Evolutionary conservation across 139 green algal genomes (phyloP).

Genomic region (Tetraselmis striata): DNA sequence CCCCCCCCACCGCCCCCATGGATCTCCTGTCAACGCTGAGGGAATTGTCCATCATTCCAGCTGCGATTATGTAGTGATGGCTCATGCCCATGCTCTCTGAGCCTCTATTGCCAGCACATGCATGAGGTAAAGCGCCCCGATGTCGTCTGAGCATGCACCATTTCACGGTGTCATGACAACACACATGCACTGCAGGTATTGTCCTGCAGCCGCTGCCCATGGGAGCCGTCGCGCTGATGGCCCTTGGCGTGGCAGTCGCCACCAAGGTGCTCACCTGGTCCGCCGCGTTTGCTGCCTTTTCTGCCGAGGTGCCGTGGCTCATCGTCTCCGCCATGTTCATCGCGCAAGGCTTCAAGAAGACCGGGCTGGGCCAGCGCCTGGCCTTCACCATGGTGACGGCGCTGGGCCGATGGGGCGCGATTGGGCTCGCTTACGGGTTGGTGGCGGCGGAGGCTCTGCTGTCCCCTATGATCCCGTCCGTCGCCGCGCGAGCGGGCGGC

Average conservation of each 20-base stretch:
- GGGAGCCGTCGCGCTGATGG: conserved; percentile 5
- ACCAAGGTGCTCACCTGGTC: conserved; percentile 13
- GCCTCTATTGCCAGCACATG: too few species aligned
- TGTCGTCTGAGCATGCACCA: too few species aligned
- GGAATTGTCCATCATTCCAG: too few species aligned
- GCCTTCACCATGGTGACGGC: conserved; percentile 9
- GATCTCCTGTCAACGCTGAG: too few species aligned
- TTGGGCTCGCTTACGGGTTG: conserved; percentile 2
- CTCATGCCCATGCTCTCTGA: too few species aligned
- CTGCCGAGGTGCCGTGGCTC: conserved; percentile 13
- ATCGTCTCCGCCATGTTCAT: conserved; percentile 17
- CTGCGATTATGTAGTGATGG: too few species aligned
- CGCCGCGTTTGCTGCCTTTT: conserved; percentile 11
- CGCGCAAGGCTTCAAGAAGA: conserved; percentile 8
- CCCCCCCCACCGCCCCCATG: too few species aligned
- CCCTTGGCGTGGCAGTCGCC: neutral
- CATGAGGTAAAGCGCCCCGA: too few species aligned
- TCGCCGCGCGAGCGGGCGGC: conserved; percentile 7
- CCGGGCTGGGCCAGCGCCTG: conserved; percentile 8
- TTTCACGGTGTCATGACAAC: too few species aligned
- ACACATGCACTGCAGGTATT: conserved; percentile 5
- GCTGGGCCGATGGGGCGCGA: conserved; percentile 6
- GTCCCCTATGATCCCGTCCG: conserved; percentile 7
- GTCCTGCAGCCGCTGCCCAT: conserved; percentile 4
- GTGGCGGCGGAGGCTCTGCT: conserved; percentile 8